These are phyloP conservation scores for Backusella luteola DNA, from an alignment of 192 early-diverging fungal genomes.

Conservation along the genomic window DNA sequence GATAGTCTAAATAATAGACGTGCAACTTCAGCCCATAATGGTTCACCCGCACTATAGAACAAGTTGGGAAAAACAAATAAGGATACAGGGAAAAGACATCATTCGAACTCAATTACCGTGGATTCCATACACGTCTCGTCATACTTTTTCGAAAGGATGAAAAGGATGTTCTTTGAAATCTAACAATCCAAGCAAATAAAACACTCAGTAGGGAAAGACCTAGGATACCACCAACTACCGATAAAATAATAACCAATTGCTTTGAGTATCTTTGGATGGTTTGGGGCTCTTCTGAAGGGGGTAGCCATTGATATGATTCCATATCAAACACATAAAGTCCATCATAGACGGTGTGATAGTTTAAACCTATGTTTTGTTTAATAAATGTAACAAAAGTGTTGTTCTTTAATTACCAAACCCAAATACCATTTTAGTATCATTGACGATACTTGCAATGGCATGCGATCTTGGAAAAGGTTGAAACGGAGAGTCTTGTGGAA, in stretches of 20 bases:
- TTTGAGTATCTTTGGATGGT: background rate
- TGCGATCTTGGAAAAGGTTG: constrained; percentile 22
- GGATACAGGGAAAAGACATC: background rate
- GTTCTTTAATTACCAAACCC: constrained; percentile 3
- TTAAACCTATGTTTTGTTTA: background rate
- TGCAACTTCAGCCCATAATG: constrained; percentile 21
- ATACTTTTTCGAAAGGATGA: background rate
- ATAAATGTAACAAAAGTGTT: too few species aligned
- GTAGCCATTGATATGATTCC: background rate
- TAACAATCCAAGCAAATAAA: background rate
- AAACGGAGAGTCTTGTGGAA: constrained; percentile 2
- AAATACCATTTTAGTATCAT: constrained; percentile 19
- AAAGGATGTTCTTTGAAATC: background rate
- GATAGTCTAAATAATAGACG: constrained; percentile 19
- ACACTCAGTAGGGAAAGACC: background rate
- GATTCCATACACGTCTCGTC: background rate
- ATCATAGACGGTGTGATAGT: constrained; percentile 20
- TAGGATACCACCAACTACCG: background rate
- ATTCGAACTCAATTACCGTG: background rate
- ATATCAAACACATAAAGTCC: constrained; percentile 20
- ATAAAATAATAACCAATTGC: background rate
- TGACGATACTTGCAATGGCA: background rate
- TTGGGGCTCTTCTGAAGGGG: background rate
- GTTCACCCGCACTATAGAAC: constrained; percentile 10
- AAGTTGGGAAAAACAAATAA: background rate